Evolutionary conservation across 257 asterid species (phyloP).

Genomic region (Ophiorrhiza pumila): DNA sequence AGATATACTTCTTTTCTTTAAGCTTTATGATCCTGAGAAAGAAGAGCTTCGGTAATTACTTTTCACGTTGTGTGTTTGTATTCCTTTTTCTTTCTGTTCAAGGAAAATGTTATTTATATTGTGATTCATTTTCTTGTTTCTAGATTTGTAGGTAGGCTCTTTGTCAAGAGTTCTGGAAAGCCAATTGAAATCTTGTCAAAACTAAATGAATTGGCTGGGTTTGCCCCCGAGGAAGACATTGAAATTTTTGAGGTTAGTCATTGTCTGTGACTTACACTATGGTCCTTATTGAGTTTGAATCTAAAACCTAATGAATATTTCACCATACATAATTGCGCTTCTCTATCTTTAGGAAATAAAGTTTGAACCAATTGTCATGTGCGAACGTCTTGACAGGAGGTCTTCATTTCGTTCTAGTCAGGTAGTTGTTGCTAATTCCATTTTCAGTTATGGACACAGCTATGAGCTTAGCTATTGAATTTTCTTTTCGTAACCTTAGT

Average conservation of each 20-base stretch:
- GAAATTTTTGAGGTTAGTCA: constrained; percentile 86
- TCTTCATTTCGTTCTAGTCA: constrained; percentile 75
- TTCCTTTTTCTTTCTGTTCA: constrained; percentile 7
- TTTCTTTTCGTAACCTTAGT: neutral
- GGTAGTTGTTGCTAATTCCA: constrained; percentile 38
- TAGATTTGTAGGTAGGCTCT: constrained; percentile 83
- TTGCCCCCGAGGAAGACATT: constrained; percentile 82
- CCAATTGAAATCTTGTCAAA: constrained; percentile 67
- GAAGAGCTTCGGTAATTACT: constrained; percentile 75
- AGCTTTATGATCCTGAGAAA: constrained; percentile 86
- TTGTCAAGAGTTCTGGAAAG: constrained; percentile 68
- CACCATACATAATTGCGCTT: neutral
- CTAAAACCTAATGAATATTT: neutral
- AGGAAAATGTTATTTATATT: constrained; percentile 12
- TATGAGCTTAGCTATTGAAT: neutral
- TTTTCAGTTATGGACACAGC: neutral
- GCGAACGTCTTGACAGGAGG: constrained; percentile 80
- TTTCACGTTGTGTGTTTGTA: neutral
- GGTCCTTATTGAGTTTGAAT: neutral
- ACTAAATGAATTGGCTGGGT: constrained; percentile 88
- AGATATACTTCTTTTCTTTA: constrained; percentile 80
- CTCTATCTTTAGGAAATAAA: constrained; percentile 62
- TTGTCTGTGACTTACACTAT: neutral
- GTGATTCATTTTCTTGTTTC: constrained; percentile 20
- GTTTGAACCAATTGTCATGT: constrained; percentile 94